Conservation (phyloP, 2,329 filamentous ascomycete genomes). For the Aspergillus oerlinghausenensis region DNA sequence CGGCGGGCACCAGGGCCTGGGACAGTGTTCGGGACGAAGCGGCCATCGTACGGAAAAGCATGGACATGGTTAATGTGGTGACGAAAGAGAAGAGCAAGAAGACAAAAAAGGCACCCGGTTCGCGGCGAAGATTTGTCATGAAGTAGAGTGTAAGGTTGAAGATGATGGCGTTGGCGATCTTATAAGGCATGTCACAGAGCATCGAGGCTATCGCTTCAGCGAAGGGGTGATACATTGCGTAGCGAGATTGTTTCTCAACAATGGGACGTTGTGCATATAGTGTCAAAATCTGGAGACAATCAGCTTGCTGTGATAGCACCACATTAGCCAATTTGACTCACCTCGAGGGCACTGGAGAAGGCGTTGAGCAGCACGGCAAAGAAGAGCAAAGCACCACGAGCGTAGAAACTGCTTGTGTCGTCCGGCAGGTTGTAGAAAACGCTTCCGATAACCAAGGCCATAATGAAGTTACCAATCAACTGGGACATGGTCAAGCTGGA, state of each 20-base stretch:
- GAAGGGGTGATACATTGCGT: conserved; percentile 84
- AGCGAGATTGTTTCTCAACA: conserved; percentile 82
- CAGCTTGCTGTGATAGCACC: not conserved
- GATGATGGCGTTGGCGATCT: conserved; percentile 65
- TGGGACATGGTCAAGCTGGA: conserved; percentile 67
- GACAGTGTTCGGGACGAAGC: conserved; percentile 64
- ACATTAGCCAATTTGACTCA: conserved; percentile 20
- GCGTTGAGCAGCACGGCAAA: conserved; percentile 85
- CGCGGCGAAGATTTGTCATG: conserved; percentile 73
- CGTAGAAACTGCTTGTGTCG: conserved; percentile 69
- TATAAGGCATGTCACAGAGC: conserved; percentile 81
- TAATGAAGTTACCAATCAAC: conserved; percentile 63
- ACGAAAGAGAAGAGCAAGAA: conserved; percentile 73
- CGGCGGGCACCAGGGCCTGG: conserved; percentile 54
- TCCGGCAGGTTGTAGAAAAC: conserved; percentile 73
- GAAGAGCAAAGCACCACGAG: conserved; percentile 75
- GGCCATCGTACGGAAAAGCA: conserved; percentile 80
- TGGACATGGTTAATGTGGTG: conserved; percentile 73
- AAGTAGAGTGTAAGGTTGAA: conserved; percentile 86
- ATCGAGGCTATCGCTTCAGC: conserved; percentile 85
- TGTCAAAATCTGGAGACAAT: conserved; percentile 61
- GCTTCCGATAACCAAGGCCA: conserved; percentile 72
- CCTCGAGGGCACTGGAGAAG: conserved; percentile 72
- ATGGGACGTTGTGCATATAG: conserved; percentile 86
- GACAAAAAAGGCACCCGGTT: conserved; percentile 76